A percentile compares a stretch with the other conserved stretches of the same genome.
phyloP scores from a whole-genome alignment of 768 basidiomycete species.

The Cyclocybe cylindracea region DNA sequence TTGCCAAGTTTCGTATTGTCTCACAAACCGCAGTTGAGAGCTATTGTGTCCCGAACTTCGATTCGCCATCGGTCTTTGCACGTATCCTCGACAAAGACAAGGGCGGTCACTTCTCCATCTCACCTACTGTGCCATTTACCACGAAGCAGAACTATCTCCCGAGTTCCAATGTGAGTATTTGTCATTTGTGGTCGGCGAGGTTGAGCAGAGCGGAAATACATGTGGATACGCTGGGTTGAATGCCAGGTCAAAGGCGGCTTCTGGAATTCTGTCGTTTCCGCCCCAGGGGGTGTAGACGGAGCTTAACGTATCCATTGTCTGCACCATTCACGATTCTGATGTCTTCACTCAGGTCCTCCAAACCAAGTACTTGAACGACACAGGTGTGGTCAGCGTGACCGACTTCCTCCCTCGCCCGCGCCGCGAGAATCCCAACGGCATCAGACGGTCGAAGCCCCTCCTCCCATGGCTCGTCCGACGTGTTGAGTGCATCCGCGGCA shows the following conservation, averaged over 20 bases:
- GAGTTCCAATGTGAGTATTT: constrained; percentile 65
- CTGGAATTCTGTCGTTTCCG: not conserved
- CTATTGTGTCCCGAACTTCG: constrained; percentile 92
- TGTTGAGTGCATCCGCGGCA: constrained; percentile 87
- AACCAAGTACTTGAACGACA: constrained; percentile 89
- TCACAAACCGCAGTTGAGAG: constrained; percentile 65
- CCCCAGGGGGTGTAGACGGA: not conserved
- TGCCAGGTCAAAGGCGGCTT: not conserved
- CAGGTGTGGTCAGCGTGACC: constrained; percentile 84
- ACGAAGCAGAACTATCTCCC: constrained; percentile 86
- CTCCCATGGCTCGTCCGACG: constrained; percentile 85
- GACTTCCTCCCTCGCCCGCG: constrained; percentile 80
- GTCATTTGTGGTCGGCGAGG: not conserved
- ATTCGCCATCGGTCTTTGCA: constrained; percentile 91
- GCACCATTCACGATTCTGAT: not conserved
- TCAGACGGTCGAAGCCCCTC: constrained; percentile 54
- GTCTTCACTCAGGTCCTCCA: constrained; percentile 60
- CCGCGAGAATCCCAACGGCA: constrained; percentile 27
- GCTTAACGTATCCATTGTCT: not conserved
- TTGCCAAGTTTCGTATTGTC: not conserved
- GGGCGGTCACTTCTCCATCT: constrained; percentile 92
- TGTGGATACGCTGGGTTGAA: too few relatives aligned
- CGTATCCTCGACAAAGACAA: constrained; percentile 87
- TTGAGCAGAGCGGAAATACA: too few relatives aligned
- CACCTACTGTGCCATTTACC: constrained; percentile 65